A percentile compares a stretch with the other conserved stretches of the same genome.
These are phyloP conservation scores for Zygotorulaspora sp. DNA, from an alignment of 805 yeast genomes.

Conservation along the genomic window DNA sequence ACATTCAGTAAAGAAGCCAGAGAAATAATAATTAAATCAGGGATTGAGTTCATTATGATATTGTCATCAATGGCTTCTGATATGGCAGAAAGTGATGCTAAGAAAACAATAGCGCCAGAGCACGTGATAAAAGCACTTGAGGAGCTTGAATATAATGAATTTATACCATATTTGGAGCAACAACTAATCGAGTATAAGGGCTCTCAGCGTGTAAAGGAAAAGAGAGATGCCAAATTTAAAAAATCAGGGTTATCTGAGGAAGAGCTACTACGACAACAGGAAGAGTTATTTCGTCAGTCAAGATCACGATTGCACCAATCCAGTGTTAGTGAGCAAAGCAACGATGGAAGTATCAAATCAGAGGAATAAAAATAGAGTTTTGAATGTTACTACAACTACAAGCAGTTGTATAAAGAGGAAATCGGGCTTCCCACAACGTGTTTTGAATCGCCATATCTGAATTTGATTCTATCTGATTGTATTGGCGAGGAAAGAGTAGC, in stretches of 20 bases:
- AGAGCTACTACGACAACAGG: conserved; percentile 87
- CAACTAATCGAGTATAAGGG: conserved; percentile 85
- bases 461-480: too few species aligned
- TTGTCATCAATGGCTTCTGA: conserved; percentile 90
- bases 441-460: too few species aligned
- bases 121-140: conserved; percentile 87
- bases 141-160: conserved; percentile 82
- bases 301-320: conserved; percentile 54
- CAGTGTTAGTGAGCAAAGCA: conserved; percentile 14
- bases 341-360: conserved; percentile 5
- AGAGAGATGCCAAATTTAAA: conserved; percentile 87
- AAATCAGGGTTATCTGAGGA: conserved; percentile 90
- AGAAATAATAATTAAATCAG: conserved; percentile 92
- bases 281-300: conserved; percentile 79
- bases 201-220: conserved; percentile 79
- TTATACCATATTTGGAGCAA: conserved; percentile 74
- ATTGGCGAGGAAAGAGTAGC: neutral
- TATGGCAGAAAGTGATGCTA: conserved; percentile 92
- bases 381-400: too few species aligned
- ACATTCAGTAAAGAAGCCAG: conserved; percentile 90
- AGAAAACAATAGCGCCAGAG: conserved; percentile 94
- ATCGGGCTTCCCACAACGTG: too few species aligned
- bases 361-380: neutral
- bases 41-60: conserved; percentile 93
- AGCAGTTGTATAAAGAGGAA: too few species aligned